Evolutionary conservation across 106 monocot species (phyloP).

Genomic region (Dioscorea alata): DNA sequence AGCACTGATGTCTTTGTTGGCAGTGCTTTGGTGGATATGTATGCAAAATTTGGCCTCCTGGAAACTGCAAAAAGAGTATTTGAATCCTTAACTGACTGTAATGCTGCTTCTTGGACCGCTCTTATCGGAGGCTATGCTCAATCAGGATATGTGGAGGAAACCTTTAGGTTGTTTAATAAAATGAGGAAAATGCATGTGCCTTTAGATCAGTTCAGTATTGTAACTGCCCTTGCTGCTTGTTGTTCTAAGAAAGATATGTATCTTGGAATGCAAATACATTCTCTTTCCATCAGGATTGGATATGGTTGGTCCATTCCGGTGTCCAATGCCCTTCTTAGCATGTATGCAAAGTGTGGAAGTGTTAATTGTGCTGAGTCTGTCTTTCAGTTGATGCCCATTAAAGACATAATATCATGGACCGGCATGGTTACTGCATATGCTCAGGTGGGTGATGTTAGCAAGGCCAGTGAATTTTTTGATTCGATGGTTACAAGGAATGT

Average conservation of each 20-base stretch:
- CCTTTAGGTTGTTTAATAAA: constrained; percentile 53
- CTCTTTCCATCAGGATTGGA: constrained; percentile 45
- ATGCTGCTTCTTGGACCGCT: constrained; percentile 66
- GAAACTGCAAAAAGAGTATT: constrained; percentile 58
- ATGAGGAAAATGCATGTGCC: constrained; percentile 47
- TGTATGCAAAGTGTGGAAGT: constrained; percentile 71
- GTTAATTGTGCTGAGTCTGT: constrained; percentile 44
- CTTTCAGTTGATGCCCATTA: constrained; percentile 53
- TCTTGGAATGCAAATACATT: constrained; percentile 67
- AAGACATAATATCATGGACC: constrained; percentile 85
- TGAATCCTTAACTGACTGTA: constrained; percentile 27
- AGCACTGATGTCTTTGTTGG: constrained; percentile 49
- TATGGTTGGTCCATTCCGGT: constrained; percentile 41
- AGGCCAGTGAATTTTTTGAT: constrained; percentile 56
- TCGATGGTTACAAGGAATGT: constrained; percentile 58
- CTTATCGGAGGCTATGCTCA: constrained; percentile 60
- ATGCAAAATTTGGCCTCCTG: constrained; percentile 67
- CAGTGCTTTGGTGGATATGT: constrained; percentile 76
- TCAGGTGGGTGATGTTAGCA: constrained; percentile 46
- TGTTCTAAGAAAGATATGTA: constrained; percentile 25
- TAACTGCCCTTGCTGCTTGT: constrained; percentile 63
- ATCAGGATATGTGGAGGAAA: constrained; percentile 36
- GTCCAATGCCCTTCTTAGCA: constrained; percentile 69
- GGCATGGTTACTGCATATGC: constrained; percentile 86
- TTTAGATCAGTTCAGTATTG: constrained; percentile 58